phyloP scores from a whole-genome alignment of 331 rosid genomes.

The Quercus lobata region DNA sequence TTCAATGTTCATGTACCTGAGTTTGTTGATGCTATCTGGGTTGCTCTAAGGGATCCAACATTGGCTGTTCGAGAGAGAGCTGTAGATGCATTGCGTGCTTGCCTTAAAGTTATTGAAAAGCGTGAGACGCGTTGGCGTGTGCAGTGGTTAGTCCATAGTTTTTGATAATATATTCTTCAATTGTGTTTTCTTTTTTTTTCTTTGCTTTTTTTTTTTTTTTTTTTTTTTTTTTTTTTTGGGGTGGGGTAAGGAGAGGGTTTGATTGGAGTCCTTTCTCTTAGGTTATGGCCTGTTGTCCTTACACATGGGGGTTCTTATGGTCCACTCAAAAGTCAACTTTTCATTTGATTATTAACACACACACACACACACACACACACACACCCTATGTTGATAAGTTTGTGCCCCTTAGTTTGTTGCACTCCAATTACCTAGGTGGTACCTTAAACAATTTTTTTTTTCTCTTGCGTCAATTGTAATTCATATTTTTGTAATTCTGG shows the following conservation, averaged over 20 bases:
- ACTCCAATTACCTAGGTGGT: no score
- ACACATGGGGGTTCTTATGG: not conserved
- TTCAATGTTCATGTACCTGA: constrained; percentile 97
- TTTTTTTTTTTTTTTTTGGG: not conserved
- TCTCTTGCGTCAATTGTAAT: no score
- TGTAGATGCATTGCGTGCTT: constrained; percentile 97
- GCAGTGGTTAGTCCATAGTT: constrained; percentile 65
- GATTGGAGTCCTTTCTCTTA: not conserved
- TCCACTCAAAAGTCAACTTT: not conserved
- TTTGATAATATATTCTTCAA: not conserved
- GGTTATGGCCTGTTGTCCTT: not conserved
- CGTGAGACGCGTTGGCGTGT: constrained; percentile 99
- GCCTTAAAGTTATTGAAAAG: constrained; percentile 89
- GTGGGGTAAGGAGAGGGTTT: not conserved
- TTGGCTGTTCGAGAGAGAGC: constrained; percentile 94
- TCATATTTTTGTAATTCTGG: no score
- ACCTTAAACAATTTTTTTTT: no score
- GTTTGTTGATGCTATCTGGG: constrained; percentile 99
- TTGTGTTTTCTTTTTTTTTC: not conserved
- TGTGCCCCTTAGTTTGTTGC: not conserved
- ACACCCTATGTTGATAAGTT: not conserved
- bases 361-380: not conserved
- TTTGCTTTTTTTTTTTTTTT: not conserved
- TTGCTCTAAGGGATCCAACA: constrained; percentile 88
- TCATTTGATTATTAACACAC: not conserved